Evolutionary conservation across 345 rosid species (phyloP).

Genomic region (Lumnitzera racemosa): DNA sequence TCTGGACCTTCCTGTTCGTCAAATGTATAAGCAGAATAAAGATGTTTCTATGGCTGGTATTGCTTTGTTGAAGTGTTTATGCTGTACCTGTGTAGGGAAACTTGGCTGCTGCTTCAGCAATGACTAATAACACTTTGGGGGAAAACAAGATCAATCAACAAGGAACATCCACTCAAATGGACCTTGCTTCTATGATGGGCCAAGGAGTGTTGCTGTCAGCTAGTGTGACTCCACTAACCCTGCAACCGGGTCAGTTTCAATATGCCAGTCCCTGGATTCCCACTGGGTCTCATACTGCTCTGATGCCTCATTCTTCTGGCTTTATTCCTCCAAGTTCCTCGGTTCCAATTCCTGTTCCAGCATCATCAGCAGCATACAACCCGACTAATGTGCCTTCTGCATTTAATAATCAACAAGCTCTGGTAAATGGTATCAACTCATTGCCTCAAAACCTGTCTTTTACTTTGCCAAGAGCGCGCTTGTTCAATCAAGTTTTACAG

Average conservation of each 20-base stretch:
- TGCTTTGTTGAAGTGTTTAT: slow-evolving; percentile 10
- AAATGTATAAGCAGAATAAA: background rate
- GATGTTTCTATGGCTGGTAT: background rate
- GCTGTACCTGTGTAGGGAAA: slow-evolving; percentile 39
- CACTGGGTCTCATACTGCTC: slow-evolving; percentile 26
- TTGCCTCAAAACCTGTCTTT: slow-evolving; percentile 28
- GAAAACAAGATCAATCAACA: slow-evolving; percentile 31
- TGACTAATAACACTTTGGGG: slow-evolving; percentile 26
- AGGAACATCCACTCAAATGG: slow-evolving; percentile 16
- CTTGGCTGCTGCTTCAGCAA: slow-evolving; percentile 30
- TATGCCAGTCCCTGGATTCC: slow-evolving; percentile 37
- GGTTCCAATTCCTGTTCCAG: slow-evolving; percentile 1
- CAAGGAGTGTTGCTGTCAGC: slow-evolving; percentile 24
- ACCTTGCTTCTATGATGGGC: slow-evolving; percentile 13
- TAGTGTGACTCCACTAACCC: slow-evolving; percentile 26
- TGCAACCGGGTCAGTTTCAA: slow-evolving; percentile 44
- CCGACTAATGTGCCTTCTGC: slow-evolving; percentile 25
- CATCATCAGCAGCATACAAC: slow-evolving; percentile 23
- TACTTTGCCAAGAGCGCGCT: slow-evolving; percentile 22
- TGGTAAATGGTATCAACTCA: slow-evolving; percentile 28
- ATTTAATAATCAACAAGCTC: slow-evolving; percentile 39
- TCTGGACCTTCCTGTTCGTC: background rate
- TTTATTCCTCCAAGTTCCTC: slow-evolving; percentile 1
- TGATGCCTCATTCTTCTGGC: slow-evolving; percentile 13
- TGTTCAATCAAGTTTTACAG: slow-evolving; percentile 22